Evolutionary conservation across 176 grass and related monocot species (phyloP), one percentile per base, ranked within the genome.

Genomic region (Themeda triandra): DNA sequence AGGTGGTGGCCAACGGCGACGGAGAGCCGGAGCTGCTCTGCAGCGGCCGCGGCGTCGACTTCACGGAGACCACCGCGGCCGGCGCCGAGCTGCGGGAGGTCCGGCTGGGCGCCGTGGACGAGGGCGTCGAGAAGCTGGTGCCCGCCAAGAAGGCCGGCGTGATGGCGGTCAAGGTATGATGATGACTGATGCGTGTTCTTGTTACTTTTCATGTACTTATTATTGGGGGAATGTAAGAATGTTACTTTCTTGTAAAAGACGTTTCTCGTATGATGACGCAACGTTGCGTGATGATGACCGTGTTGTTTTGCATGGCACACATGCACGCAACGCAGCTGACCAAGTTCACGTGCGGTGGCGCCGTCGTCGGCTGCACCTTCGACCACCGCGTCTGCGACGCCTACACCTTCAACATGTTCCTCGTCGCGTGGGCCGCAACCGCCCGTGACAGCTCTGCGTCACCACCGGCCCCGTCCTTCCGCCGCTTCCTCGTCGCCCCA

Each of bases 351-450:
- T 97, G 94, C 27, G 94, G 92, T 56, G 87, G 92, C 66, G 23
- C 63, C 30, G 89, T 90, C 17, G 53, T 97, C 25, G 89, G 88
- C 8, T 97, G 94, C 92, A 92, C 77, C 5, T 94, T 97, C 78
- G 92, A 97, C 69, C 94, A 97, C 85, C 94, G 92, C n/a, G 86
- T 94, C 40, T 91, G 87, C 77, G 94, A 97, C 81, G 94, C 92
- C 80, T 97, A 94, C 89, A 90, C 92, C 49, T 79, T 90, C 92
- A 97, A 97, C 85, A 92, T 94, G 89, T 94, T 97, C 85, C 72
- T 92, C 37, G 54, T 92, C 12, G 87, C 83, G 0, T 97, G 94
- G 94, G 92, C 94, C 15, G 65, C 82, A 1, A 31, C 86, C 17
- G 63, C 89, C 40, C 79, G 76, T 0, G 65, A 29, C 6, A 36